These are phyloP conservation scores for Candida patagonica DNA, from an alignment of 805 yeast species.

Conservation along the genomic window DNA sequence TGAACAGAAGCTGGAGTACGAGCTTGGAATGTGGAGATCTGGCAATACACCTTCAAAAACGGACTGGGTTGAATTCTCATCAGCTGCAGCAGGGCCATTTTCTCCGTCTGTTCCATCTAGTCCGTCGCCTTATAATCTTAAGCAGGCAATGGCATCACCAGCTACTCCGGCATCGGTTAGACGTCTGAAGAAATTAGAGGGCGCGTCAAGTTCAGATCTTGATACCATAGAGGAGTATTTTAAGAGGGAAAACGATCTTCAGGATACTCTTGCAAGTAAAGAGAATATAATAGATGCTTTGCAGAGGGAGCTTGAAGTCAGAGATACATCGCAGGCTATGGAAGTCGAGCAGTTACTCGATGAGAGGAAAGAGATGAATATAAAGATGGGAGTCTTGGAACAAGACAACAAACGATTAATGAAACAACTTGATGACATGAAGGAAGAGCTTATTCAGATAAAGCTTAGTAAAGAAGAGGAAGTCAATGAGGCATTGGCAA, in stretches of 20 bases:
- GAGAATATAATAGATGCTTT: slow-evolving; percentile 16
- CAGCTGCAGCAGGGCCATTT: neutral
- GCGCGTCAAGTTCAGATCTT: neutral
- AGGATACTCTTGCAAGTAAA: slow-evolving; percentile 24
- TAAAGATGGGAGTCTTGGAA: slow-evolving; percentile 11
- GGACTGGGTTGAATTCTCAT: slow-evolving; percentile 20
- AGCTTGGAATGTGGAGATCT: slow-evolving; percentile 30
- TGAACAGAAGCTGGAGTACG: slow-evolving; percentile 34
- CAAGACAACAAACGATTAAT: slow-evolving; percentile 15
- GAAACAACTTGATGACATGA: slow-evolving; percentile 10
- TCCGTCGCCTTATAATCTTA: slow-evolving; percentile 3
- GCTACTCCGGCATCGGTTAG: slow-evolving; percentile 4
- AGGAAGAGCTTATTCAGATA: slow-evolving; percentile 7
- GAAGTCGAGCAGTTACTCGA: slow-evolving; percentile 15
- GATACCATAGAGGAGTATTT: slow-evolving; percentile 11
- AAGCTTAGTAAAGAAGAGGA: neutral
- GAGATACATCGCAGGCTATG: slow-evolving; percentile 7
- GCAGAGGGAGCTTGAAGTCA: slow-evolving; percentile 11
- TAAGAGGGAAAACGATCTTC: slow-evolving; percentile 26
- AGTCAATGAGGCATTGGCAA: neutral
- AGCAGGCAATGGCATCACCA: slow-evolving; percentile 1
- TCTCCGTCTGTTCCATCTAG: neutral
- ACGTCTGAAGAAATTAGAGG: slow-evolving; percentile 2
- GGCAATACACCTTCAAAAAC: slow-evolving; percentile 25
- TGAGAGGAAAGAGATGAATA: slow-evolving; percentile 19